Evolutionary conservation across 148 eudicot genomes (phyloP).

Genomic region (Euryodendron excelsum): DNA sequence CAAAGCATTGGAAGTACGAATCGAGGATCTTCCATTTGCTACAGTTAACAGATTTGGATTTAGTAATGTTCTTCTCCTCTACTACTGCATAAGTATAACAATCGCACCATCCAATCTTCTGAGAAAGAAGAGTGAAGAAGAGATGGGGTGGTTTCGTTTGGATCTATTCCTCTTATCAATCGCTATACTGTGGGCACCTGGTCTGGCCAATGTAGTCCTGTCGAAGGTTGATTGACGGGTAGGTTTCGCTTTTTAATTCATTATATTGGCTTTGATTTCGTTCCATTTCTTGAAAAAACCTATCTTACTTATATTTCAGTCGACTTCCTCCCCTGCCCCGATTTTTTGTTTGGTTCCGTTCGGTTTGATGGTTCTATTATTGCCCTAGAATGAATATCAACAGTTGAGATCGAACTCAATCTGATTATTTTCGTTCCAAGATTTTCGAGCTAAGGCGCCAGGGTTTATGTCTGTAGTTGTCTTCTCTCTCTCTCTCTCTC

Average conservation of each 20-base stretch:
- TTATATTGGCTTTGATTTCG: background rate
- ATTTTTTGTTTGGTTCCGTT: background rate
- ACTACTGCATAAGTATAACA: background rate
- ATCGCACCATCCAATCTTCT: background rate
- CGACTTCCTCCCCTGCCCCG: background rate
- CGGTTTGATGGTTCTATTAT: background rate
- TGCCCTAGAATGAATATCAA: background rate
- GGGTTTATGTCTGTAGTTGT: background rate
- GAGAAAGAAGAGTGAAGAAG: background rate
- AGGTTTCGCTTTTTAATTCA: constrained; percentile 19
- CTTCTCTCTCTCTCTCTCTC: background rate
- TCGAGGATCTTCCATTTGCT: background rate
- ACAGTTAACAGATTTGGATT: background rate
- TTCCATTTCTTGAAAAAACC: background rate
- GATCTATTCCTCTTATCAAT: constrained; percentile 32
- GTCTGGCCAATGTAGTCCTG: constrained; percentile 68
- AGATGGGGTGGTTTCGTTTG: constrained; percentile 32
- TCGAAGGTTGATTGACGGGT: constrained; percentile 80
- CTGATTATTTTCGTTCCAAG: background rate
- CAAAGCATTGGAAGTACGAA: background rate
- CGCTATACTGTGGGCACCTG: constrained; percentile 37
- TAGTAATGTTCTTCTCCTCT: background rate
- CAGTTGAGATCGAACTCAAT: too few relatives aligned
- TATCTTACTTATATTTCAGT: background rate
- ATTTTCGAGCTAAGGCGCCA: background rate